phyloP scores from a whole-genome alignment of 202 grass and related monocot genomes.

The Eragrostis tef region DNA sequence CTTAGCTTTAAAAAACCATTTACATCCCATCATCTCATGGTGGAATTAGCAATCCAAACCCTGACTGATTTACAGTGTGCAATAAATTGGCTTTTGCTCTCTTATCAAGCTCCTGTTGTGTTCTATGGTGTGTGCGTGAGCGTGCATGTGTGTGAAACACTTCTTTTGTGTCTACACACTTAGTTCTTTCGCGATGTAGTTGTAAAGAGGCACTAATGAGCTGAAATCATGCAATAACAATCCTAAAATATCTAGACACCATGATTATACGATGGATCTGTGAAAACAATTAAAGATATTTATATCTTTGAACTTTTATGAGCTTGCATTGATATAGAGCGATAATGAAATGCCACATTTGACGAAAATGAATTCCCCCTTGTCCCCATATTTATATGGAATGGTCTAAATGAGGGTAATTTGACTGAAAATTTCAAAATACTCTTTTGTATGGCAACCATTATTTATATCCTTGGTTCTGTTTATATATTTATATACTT shows the following conservation, averaged over 20 bases:
- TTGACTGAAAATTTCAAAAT: constrained; percentile 28
- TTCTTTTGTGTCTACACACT: background rate
- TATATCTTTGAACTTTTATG: background rate
- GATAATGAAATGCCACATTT: constrained; percentile 5
- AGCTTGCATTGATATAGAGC: background rate
- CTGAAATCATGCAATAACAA: constrained; percentile 23
- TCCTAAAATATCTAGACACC: background rate
- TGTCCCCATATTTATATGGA: constrained; percentile 26
- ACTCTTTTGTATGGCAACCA: constrained; percentile 40
- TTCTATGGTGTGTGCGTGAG: background rate
- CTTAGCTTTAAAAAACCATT: constrained; percentile 20
- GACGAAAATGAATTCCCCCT: constrained; percentile 30
- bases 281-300: constrained; percentile 7
- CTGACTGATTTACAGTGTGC: background rate
- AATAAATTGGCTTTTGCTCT: constrained; percentile 6
- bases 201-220: constrained; percentile 32
- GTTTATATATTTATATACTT: constrained; percentile 31
- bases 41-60: constrained; percentile 9
- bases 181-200: constrained; percentile 1
- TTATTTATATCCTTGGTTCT: constrained; percentile 18
- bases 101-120: background rate
- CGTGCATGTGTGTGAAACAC: background rate
- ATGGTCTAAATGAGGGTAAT: background rate
- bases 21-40: constrained; percentile 11
- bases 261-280: background rate